Conservation (phyloP, 2,329 filamentous ascomycete genomes). For the Ampelomyces quisqualis region DNA sequence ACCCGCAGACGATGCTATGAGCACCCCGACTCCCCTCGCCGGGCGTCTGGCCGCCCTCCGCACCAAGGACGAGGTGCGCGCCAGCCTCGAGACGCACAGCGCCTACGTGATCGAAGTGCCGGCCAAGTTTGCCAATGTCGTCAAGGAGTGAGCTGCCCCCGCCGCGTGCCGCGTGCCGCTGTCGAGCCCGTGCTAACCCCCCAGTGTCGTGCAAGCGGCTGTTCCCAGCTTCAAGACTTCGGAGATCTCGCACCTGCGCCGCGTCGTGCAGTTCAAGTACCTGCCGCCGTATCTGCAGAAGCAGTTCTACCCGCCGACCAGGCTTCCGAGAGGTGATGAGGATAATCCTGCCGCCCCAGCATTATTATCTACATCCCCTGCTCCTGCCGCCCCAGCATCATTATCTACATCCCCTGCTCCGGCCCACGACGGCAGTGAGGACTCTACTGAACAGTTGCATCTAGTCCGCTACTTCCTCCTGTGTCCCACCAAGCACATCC, state of each 20-base stretch:
- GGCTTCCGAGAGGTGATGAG: slow-evolving; percentile 39
- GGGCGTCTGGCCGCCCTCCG: slow-evolving; percentile 45
- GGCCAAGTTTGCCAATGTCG: slow-evolving; percentile 67
- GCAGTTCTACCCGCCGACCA: slow-evolving; percentile 35
- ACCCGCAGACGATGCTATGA: slow-evolving; percentile 27
- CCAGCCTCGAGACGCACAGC: slow-evolving; percentile 56
- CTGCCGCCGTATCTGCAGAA: slow-evolving; percentile 62
- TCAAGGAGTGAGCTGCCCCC: slow-evolving; percentile 64
- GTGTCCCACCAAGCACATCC: slow-evolving; percentile 54
- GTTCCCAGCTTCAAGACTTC: slow-evolving; percentile 47
- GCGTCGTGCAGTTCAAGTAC: slow-evolving; percentile 71
- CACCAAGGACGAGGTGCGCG: slow-evolving; percentile 54
- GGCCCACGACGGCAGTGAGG: slow-evolving; percentile 9
- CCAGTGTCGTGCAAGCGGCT: slow-evolving; percentile 50
- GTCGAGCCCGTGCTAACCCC: slow-evolving; percentile 22
- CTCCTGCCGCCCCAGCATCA: slow-evolving; percentile 13
- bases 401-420: slow-evolving; percentile 6
- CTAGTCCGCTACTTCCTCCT: slow-evolving; percentile 54
- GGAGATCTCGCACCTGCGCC: slow-evolving; percentile 63
- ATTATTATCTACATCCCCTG: slow-evolving; percentile 32
- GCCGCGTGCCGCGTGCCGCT: slow-evolving; percentile 8
- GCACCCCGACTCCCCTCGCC: slow-evolving; percentile 17
- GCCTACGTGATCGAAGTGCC: slow-evolving; percentile 73
- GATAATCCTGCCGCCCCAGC: slow-evolving; percentile 29
- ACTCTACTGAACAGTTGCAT: slow-evolving; percentile 34